Base-by-base conservation (phyloP, 352 stramenopile genomes). In the Thalassiosira exigua region DNA sequence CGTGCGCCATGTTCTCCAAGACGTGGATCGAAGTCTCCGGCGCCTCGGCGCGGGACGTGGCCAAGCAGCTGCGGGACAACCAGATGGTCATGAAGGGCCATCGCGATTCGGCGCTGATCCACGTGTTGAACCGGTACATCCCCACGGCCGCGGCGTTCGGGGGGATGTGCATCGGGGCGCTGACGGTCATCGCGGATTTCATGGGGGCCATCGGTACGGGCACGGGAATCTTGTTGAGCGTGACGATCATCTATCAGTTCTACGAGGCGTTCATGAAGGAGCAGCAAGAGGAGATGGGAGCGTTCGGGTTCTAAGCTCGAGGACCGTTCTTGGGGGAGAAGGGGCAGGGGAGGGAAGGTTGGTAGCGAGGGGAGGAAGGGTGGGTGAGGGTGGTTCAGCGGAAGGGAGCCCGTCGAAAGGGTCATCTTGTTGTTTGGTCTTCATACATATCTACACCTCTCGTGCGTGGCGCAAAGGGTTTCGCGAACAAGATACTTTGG, bases 221-320 rank as follows among this genome's bases (percentile, higher is more conserved):
- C 82, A 99, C 97, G 5, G 97, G 97, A 90, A 99, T 99, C 85
- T 87, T 99, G 74, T 88, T 99, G 67, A 96, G 95, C 57, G 97
- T 99, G 59, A 99, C 97, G 26, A 99, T 99, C 91, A 99, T 99
- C 88, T 99, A 99, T 93, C 95, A 98, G 88, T 98, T 98, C 90
- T 99, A 98, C 80, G 96, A 99, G 93, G 97, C 96, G 44, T 98
- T 98, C 62, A 93, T 96, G 59, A 97, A 97, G 81, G 96, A 99
- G 84, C 82, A 90, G 62, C 42, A 62, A 27, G 85, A 94, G 79
- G 88, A 89, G 77, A 82, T 86, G 60, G 86, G 82, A 57, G 87
- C 86, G 3, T 92, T 92, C 85, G 88, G 86, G 2, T 91, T 90
- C 48, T 92, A 92, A 84, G 44, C 24, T 3, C 2, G 54, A 11